A percentile compares a stretch with the other conserved stretches of the same genome.
Conservation (phyloP, 768 basidiomycete species). For the Termitomyces heimii region DNA sequence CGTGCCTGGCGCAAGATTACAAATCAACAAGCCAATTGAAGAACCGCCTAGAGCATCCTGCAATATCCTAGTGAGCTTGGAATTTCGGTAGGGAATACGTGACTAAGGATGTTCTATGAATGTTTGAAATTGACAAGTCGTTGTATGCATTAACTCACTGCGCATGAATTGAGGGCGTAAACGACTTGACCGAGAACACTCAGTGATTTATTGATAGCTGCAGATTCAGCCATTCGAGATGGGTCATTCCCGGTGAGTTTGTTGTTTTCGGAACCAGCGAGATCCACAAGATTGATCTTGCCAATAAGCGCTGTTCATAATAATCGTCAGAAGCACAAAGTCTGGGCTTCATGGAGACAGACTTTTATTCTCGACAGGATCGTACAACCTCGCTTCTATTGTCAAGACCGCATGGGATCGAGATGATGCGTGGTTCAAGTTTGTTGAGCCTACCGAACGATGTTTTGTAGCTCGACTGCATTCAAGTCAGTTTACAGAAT, state of each 20-base stretch:
- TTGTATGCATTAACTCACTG: conserved; percentile 32
- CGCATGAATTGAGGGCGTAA: conserved; percentile 72
- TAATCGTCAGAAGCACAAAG: conserved; percentile 1
- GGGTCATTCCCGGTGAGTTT: conserved; percentile 86
- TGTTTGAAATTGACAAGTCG: neutral
- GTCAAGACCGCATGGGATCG: conserved; percentile 86
- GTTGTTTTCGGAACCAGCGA: conserved; percentile 91
- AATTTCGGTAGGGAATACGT: conserved; percentile 86
- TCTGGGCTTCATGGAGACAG: conserved; percentile 14
- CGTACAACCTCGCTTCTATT: conserved; percentile 56
- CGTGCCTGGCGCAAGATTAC: conserved; percentile 78
- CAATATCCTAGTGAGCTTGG: conserved; percentile 81
- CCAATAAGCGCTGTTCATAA: conserved; percentile 52
- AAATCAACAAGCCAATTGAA: conserved; percentile 75
- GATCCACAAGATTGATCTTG: conserved; percentile 82
- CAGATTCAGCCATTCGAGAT: conserved; percentile 82
- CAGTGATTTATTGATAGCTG: conserved; percentile 87
- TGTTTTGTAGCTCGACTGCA: conserved; percentile 62
- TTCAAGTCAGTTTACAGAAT: neutral
- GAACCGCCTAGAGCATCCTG: conserved; percentile 88
- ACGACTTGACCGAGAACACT: conserved; percentile 87
- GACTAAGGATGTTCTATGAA: conserved; percentile 30
- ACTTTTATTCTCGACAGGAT: conserved; percentile 52
- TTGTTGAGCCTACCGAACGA: conserved; percentile 83
- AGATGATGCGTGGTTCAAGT: conserved; percentile 79